Conservation (phyloP, 495 filamentous ascomycete genomes). For the Neurospora sp. region DNA sequence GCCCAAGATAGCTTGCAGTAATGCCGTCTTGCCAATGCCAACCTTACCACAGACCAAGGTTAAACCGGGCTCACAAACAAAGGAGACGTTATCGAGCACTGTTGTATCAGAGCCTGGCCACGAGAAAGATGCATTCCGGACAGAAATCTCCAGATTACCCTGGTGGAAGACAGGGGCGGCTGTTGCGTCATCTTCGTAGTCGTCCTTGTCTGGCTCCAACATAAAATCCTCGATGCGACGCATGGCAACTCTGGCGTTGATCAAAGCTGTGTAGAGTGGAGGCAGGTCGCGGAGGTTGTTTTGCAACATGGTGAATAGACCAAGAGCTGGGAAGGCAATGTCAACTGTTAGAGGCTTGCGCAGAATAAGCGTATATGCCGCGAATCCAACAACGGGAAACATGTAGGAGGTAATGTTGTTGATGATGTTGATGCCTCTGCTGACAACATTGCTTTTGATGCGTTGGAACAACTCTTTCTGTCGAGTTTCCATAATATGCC, state of each 20-base stretch:
- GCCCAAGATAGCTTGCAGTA: slow-evolving; percentile 68
- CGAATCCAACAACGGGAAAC: slow-evolving; percentile 70
- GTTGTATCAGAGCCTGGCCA: slow-evolving; percentile 58
- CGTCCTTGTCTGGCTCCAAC: slow-evolving; percentile 66
- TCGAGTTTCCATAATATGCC: slow-evolving; percentile 58
- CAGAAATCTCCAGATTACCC: slow-evolving; percentile 29
- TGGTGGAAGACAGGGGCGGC: neutral
- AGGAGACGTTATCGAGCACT: slow-evolving; percentile 52
- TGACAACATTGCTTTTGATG: slow-evolving; percentile 53
- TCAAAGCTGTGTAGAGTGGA: slow-evolving; percentile 53
- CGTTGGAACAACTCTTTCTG: slow-evolving; percentile 55
- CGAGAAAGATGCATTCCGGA: slow-evolving; percentile 58
- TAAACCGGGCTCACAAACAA: slow-evolving; percentile 53
- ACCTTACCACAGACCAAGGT: slow-evolving; percentile 60
- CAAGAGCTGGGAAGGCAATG: slow-evolving; percentile 70
- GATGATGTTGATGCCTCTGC: slow-evolving; percentile 45
- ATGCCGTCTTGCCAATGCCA: slow-evolving; percentile 68
- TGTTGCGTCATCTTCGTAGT: slow-evolving; percentile 24
- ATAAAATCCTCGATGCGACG: slow-evolving; percentile 76
- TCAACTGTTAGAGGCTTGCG: slow-evolving; percentile 58
- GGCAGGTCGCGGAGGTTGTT: slow-evolving; percentile 59
- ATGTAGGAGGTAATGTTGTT: slow-evolving; percentile 56
- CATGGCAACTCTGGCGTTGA: slow-evolving; percentile 67
- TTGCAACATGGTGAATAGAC: slow-evolving; percentile 67
- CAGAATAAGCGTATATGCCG: slow-evolving; percentile 62